Base-by-base conservation (phyloP, 2,329 filamentous ascomycete species). In the Tolypocladium ophioglossoides region DNA sequence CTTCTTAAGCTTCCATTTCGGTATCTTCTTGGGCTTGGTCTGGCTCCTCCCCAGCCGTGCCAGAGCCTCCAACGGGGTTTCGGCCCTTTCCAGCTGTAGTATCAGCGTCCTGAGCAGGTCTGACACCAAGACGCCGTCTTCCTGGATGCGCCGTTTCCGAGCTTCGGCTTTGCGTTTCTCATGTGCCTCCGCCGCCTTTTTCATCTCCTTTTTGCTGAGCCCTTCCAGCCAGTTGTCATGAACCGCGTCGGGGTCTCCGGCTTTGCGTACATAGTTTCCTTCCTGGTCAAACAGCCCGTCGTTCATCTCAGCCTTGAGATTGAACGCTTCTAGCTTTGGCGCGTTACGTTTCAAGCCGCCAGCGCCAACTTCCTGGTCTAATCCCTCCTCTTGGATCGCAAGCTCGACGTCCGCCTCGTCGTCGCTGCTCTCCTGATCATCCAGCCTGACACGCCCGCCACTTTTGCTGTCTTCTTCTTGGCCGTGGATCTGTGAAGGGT, bases 191-290 rank as follows among this genome's bases (percentile, higher is more conserved):
- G 85, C 89, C 0, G 94, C 94, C 58, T 83, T 85, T 66, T 84
- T 88, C 78, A 97, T 95, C 55, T 96, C 91, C 69, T 92, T 95
- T 68, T 95, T 96, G 61, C 87, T 94, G 22, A 96, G 75, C 0
- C 94, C 94, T 47, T 96, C 88, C 22, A 99, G 73, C 94, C 94
- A 99, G 35, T 80, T 81, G 72, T 99, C 94, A 68, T 99, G 91
- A 27, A 88, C 82, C 0, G 91, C 89, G 62, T 97, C 91, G 0
- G 90, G 89, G 63, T 99, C 94, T 10, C 74, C 81, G 0, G 91
- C 91, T 69, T 95, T 95, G 54, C 94, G 84, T 47, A 99, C 83
- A 67, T 85, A 99, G 69, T 97, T 99, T 11, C 92, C 92, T 1
- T 85, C 76, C 62, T 94, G 87, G 67, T 99, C 94, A 64, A 96